Evolutionary conservation across 2,329 filamentous ascomycete species (phyloP), one percentile per base, ranked within the genome.

Genomic region (Ceratocystis cacaofunesta): DNA sequence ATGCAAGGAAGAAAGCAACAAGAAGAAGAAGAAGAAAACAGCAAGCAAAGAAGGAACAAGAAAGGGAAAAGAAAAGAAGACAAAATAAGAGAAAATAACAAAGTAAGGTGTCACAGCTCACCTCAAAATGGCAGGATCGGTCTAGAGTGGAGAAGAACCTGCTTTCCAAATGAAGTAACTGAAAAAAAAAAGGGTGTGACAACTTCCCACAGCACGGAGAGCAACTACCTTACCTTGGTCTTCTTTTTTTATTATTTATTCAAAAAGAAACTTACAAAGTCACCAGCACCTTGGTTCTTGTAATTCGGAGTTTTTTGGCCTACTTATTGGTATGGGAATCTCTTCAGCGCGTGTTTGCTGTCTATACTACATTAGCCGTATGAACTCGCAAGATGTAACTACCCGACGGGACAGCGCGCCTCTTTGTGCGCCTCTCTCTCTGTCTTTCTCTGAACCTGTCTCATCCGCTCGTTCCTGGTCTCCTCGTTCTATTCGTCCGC

Each of bases 1-100:
- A 30, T 22, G 6, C 52, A 41, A 15, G 22, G 43, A 36, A n/a
- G 19, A 41, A 25, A 19, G 25, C 44, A 48, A 52, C 19, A 17
- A 62, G 4, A 50, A 15, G 60, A 62, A 65, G 43, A 50, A 25
- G 60, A 62, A 65, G 43, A 17, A 46, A 61, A 46, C 25, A 28
- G 43, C 46, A 48, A 15, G 7, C 19, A n/a, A 30, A 25, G 36
- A 32, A 48, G 30, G 15, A 32, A 2, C 7, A 62, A 32, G 44
- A 17, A 28, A 36, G 61, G 61, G 55, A 58, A 15, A 8, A 64
- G 50, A 64, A 43, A 57, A 61, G 19, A 8, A 48, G 55, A 25
- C 12, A 65, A 15, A 17, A 32, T 3, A 19, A 46, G 36, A 25
- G 19, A 46, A 17, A 17, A 65, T 15, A 43, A 44, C 22, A 57